A percentile compares a stretch with the other conserved stretches of the same genome.
phyloP scores from a whole-genome alignment of 352 stramenopile species.

The Pythium pectinolyticum region DNA sequence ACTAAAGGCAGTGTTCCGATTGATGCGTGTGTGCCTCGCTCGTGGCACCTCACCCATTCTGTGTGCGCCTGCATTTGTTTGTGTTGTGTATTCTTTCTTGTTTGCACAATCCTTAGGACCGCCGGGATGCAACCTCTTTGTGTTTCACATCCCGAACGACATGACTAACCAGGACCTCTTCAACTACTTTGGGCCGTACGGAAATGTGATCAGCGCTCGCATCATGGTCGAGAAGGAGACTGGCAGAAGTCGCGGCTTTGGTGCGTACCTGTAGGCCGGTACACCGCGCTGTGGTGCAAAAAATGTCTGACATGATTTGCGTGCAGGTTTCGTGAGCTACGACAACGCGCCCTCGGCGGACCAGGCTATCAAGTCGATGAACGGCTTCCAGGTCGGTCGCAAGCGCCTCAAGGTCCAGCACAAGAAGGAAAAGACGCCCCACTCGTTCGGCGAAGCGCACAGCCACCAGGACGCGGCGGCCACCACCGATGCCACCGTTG shows the following conservation, averaged over 20 bases:
- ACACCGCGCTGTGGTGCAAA: conserved; percentile 23
- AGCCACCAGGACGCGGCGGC: conserved; percentile 55
- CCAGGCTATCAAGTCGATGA: conserved; percentile 94
- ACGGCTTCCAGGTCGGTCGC: conserved; percentile 95
- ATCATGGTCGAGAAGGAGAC: conserved; percentile 98
- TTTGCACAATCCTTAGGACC: conserved; percentile 68
- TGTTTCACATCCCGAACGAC: conserved; percentile 98
- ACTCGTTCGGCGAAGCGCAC: conserved; percentile 62
- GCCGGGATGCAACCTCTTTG: conserved; percentile 96
- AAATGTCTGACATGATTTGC: not conserved
- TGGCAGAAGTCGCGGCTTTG: conserved; percentile 92
- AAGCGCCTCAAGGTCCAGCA: conserved; percentile 97
- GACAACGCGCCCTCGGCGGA: conserved; percentile 91
- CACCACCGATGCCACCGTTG: conserved; percentile 41
- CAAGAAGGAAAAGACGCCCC: conserved; percentile 89
- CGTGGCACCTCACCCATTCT: conserved; percentile 16
- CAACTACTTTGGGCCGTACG: conserved; percentile 94
- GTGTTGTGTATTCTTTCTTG: conserved; percentile 39
- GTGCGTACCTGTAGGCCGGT: conserved; percentile 42
- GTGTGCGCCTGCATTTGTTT: conserved; percentile 29
- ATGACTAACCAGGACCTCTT: conserved; percentile 97
- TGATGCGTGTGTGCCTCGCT: conserved; percentile 29
- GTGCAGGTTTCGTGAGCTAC: conserved; percentile 95
- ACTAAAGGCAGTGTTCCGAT: conserved; percentile 30
- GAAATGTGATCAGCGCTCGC: conserved; percentile 94